phyloP scores from a whole-genome alignment of 208 protist genomes.

The Trypanosomatidae sp. region DNA sequence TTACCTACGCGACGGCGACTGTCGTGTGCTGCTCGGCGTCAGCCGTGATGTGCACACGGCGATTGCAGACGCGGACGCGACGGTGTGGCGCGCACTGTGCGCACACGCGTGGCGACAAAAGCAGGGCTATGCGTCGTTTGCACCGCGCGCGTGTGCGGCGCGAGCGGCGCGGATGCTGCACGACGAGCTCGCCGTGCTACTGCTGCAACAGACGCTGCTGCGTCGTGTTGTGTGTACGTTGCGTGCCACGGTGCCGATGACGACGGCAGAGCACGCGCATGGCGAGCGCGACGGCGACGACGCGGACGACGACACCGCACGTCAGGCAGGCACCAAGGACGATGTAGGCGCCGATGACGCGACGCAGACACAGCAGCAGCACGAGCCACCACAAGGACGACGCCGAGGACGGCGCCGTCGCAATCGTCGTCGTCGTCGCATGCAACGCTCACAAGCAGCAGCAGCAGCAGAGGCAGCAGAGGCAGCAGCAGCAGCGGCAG shows the following conservation, averaged over 20 bases:
- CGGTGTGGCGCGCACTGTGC: slow-evolving; percentile 48
- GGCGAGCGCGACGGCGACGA: not conserved
- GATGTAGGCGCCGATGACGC: no score
- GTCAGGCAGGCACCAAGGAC: no score
- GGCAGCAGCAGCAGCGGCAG: no score
- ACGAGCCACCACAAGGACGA: no score
- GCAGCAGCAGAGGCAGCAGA: no score
- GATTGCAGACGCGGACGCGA: slow-evolving; percentile 34
- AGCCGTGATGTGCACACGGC: slow-evolving; percentile 26
- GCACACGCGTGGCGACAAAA: slow-evolving; percentile 30
- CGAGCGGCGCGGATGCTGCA: slow-evolving; percentile 5
- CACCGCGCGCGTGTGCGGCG: slow-evolving; percentile 8
- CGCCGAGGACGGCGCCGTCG: no score
- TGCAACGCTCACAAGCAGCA: no score
- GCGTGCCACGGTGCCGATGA: not conserved
- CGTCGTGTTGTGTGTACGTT: no score
- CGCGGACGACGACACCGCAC: no score
- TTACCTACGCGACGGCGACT: slow-evolving; percentile 35
- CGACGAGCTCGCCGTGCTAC: slow-evolving; percentile 27
- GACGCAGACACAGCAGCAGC: no score
- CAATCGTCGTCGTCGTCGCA: no score
- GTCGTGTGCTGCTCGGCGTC: slow-evolving; percentile 47
- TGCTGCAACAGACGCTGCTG: slow-evolving; percentile 54
- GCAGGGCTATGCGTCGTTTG: slow-evolving; percentile 47
- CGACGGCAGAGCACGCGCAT: not conserved